These are phyloP conservation scores for Aureobasidium lini DNA, from an alignment of 2,329 filamentous ascomycete genomes.

Conservation along the genomic window DNA sequence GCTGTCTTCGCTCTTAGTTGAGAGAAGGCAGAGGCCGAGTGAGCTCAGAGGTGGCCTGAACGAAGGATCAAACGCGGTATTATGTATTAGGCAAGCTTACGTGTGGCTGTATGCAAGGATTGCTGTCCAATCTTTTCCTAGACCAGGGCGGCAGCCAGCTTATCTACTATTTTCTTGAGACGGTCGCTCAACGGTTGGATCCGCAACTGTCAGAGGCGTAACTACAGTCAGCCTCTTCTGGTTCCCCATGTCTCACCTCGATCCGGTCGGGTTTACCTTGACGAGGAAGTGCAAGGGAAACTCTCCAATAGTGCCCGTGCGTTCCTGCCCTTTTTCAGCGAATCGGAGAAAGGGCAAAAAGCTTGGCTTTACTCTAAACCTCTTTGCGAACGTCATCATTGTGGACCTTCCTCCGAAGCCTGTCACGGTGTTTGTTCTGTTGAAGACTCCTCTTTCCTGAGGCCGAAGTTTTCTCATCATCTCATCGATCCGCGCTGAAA, in stretches of 20 bases:
- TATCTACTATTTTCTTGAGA: background rate
- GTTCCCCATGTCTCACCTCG: constrained; percentile 5
- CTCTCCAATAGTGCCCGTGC: constrained; percentile 6
- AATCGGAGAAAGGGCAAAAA: background rate
- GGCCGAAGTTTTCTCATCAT: background rate
- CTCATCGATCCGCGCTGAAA: background rate
- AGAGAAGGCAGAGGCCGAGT: background rate
- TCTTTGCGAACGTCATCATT: background rate
- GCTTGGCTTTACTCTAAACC: background rate
- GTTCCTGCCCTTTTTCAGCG: background rate
- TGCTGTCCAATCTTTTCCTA: background rate
- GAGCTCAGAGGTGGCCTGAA: background rate
- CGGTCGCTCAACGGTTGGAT: background rate
- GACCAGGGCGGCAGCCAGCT: background rate
- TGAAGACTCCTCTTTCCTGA: background rate
- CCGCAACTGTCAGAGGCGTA: background rate
- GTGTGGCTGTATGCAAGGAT: constrained; percentile 3
- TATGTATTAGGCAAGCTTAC: constrained; percentile 3
- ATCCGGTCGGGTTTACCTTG: background rate
- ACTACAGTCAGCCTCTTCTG: background rate
- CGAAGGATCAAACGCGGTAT: background rate
- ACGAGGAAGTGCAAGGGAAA: background rate
- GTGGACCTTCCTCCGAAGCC: background rate
- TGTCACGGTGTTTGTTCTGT: background rate
- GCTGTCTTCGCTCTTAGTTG: background rate